These are phyloP conservation scores for Fusarium luffae DNA, from an alignment of 2,329 filamentous ascomycete species.

Conservation along the genomic window DNA sequence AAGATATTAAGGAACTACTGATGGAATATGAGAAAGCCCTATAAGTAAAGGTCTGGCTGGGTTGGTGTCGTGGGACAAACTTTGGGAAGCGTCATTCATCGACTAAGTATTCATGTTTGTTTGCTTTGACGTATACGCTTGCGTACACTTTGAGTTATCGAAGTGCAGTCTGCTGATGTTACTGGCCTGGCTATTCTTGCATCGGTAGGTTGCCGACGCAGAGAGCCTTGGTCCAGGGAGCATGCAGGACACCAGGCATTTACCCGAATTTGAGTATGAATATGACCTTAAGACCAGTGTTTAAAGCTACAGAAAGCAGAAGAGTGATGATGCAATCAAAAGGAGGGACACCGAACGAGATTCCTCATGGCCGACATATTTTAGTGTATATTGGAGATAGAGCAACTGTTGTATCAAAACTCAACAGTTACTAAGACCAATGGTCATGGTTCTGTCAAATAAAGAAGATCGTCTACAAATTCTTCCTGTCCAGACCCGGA, in stretches of 20 bases:
- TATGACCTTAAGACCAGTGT: accelerated
- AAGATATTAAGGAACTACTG: not conserved
- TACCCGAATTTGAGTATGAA: not conserved
- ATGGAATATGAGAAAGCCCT: not conserved
- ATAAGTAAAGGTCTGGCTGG: not conserved
- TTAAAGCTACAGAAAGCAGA: not conserved
- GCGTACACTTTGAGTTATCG: not conserved
- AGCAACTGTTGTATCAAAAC: not conserved
- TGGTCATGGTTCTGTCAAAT: too few species aligned
- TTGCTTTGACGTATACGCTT: accelerated
- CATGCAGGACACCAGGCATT: not conserved
- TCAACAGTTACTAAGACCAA: too few species aligned
- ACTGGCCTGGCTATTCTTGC: not conserved
- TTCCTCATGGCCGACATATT: not conserved
- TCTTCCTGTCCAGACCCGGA: not conserved
- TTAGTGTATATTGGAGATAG: not conserved
- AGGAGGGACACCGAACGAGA: not conserved
- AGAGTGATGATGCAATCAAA: not conserved
- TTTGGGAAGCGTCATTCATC: not conserved
- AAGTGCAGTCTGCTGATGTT: too few species aligned
- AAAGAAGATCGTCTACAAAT: not conserved
- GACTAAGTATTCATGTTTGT: not conserved
- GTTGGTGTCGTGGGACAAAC: not conserved
- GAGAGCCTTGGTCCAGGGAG: too few species aligned
- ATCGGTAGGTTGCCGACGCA: not conserved